A percentile compares a stretch with the other conserved stretches of the same genome.
phyloP scores from a whole-genome alignment of 345 rosid species.

The Corchorus olitorius region DNA sequence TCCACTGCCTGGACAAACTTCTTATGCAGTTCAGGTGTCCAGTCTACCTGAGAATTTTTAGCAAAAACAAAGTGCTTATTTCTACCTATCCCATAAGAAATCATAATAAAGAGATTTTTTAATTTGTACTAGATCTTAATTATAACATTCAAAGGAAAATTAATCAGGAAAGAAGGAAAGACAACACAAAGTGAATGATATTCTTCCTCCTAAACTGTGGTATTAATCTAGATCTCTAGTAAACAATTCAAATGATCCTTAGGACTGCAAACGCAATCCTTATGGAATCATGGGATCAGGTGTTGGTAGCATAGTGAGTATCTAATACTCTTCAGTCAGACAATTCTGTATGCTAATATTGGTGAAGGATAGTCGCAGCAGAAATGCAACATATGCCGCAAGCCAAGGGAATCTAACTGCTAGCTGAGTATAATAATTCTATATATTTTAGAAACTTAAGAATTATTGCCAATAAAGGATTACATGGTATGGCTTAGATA shows the following conservation, averaged over 20 bases:
- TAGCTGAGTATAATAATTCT: not conserved
- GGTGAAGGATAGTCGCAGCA: not conserved
- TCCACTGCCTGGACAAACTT: conserved; percentile 91
- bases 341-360: not conserved
- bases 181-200: not conserved
- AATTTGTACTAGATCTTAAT: not conserved
- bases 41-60: conserved; percentile 70
- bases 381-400: not conserved
- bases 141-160: not conserved
- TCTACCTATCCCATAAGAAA: not conserved
- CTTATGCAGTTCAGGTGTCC: conserved; percentile 91
- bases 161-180: not conserved
- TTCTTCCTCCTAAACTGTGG: not conserved
- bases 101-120: not conserved
- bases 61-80: not conserved
- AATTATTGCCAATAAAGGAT: conserved; percentile 7
- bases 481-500: not conserved
- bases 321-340: not conserved
- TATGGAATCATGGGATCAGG: not conserved
- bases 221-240: not conserved
- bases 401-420: not conserved
- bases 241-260: not conserved
- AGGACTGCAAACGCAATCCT: not conserved
- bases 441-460: not conserved
- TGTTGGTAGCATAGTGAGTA: conserved; percentile 3